Evolutionary conservation across 768 basidiomycete species (phyloP).

Genomic region (Filobasidium wieringae): DNA sequence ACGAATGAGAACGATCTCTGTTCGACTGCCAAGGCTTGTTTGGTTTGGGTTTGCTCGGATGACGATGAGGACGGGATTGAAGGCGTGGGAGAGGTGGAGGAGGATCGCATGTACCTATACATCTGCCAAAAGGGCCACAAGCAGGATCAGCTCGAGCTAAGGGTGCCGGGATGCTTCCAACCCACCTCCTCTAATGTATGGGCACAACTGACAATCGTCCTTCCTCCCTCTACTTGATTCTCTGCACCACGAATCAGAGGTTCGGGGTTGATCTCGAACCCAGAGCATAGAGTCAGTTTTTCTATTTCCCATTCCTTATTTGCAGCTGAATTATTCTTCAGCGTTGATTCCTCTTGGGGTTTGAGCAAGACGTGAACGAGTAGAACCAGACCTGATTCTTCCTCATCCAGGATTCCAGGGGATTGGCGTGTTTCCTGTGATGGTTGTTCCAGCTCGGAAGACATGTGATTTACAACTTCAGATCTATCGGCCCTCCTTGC

Average conservation of each 20-base stretch:
- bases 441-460: too few species aligned
- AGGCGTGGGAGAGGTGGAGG: constrained; percentile 17
- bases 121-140: not conserved
- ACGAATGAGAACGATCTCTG: constrained; percentile 40
- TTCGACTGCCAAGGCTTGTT: not conserved
- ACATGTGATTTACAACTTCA: too few species aligned
- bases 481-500: too few species aligned
- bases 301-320: constrained; percentile 40
- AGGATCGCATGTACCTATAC: constrained; percentile 13
- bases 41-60: not conserved
- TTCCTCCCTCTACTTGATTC: not conserved
- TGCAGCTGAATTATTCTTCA: too few species aligned
- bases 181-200: constrained; percentile 54
- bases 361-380: constrained; percentile 46
- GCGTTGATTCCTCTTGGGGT: not conserved
- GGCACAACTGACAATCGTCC: constrained; percentile 49
- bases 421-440: too few species aligned
- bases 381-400: constrained; percentile 41
- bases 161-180: not conserved
- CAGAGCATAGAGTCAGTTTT: constrained; percentile 47
- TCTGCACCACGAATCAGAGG: not conserved
- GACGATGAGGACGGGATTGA: too few species aligned
- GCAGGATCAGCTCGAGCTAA: not conserved
- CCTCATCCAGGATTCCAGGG: constrained; percentile 11
- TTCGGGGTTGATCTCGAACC: constrained; percentile 45